Evolutionary conservation across 1,284 basidiomycete genomes (phyloP), one percentile per base, ranked within the genome.

Genomic region (Irpex rosettiformis): DNA sequence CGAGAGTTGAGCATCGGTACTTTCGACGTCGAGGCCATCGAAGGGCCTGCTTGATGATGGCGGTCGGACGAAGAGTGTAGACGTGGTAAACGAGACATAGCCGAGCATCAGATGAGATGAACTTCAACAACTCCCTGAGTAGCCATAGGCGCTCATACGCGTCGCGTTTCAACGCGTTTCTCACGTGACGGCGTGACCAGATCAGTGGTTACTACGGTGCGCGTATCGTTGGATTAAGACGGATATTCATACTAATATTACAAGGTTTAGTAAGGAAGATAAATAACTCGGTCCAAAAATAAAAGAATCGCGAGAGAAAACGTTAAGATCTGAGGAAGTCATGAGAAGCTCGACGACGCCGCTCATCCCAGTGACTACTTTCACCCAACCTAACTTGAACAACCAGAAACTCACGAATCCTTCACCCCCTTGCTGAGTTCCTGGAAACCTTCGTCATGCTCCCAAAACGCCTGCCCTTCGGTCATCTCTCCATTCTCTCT

Each of bases 401-500:
- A n/a, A n/a, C n/a, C n/a, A n/a, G 33, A 37, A 4, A 37, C 30
- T 64, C 62, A 83, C 22, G 75, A 77, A 62, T 87, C 84, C 71
- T 88, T 88, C 56, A 80, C 77, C n/a, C 80, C 76, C 67, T 81
- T 79, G 62, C 73, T 73, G 64, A 88, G 84, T 72, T 89, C 86
- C 51, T 86, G 82, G 54, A 83, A 61, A 3, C 86, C 86, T 64
- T 89, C 86, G 66, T 89, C 86, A 59, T 80, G 74, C 47, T 75
- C 75, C 86, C 86, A 89, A 64, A 89, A 89, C 40, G 70, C 68
- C 66, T 70, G 68, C 27, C 60, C 67, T 48, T 71, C 68, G 52
- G 59, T 57, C 51, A 65, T 64, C 22, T 57, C 62, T 28, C 56
- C 66, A 25, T 66, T 67, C 51, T 67, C 64, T 30, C 28, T 56